Evolutionary conservation across 768 basidiomycete genomes (phyloP), one percentile per base, ranked within the genome.

Genomic region (Psilocybe cyanescens): DNA sequence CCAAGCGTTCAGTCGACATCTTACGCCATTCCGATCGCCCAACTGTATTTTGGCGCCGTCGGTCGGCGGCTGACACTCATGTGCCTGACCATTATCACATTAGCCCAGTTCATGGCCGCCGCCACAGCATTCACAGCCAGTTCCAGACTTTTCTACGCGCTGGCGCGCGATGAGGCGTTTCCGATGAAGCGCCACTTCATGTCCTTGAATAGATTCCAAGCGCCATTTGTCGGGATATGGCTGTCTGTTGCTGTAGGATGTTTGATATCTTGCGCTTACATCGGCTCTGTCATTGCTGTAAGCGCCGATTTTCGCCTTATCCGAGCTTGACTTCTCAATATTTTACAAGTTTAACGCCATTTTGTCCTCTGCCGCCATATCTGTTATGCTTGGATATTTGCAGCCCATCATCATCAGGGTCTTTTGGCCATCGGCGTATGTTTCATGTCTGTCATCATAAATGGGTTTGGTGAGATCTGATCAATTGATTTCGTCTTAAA

Each of bases 81-180:
- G 75, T 85, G 83, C 61, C 74, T 87, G 24, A 72, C 79, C 2
- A 75, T 87, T 30, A 75, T 86, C 54, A 71, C 73, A 37, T 60
- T 85, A 17, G 81, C 81, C 24, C 83, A 86, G 71, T 76, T 80
- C 58, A 83, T 82, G 74, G 85, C 85, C 9, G 79, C 84, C 3
- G 78, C 83, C 52, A 85, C 85, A 11, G 84, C 84, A 31, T 86
- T 83, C 68, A 85, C 85, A 0, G 84, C 84, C 49, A 83, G 83
- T 65, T 86, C 84, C 28, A 73, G 84, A 24, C 64, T 86, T 55
- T 81, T 84, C 70, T 86, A 85, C 58, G 85, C 85, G 30, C 73
- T 85, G 11, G 83, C 85, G 45, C 71, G 85, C 58, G 85, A 85
- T 68, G 73, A 83, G 60, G 83, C 82, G 8, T 75, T 84, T 53